Conservation (phyloP, 2,329 filamentous ascomycete species). For the Alternaria panax region DNA sequence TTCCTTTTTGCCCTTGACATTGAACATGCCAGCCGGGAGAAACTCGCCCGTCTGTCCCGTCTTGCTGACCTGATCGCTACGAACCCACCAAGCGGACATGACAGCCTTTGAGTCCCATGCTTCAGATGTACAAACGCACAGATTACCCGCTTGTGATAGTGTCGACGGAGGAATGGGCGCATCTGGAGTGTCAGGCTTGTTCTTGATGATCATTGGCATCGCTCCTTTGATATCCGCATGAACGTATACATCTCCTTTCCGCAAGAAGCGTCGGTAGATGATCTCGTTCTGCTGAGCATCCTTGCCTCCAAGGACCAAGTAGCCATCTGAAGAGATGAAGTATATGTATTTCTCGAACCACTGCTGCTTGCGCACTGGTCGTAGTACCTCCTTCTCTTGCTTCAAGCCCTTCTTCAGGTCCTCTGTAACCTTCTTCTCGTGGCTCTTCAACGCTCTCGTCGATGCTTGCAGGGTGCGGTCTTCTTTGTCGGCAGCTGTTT, state of each 20-base stretch:
- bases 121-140: slow-evolving; percentile 83
- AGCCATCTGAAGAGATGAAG: slow-evolving; percentile 95
- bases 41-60: slow-evolving; percentile 81
- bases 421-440: slow-evolving; percentile 84
- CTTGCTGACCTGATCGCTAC: slow-evolving; percentile 89
- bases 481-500: slow-evolving; percentile 82
- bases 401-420: slow-evolving; percentile 89
- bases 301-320: slow-evolving; percentile 86
- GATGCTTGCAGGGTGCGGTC: slow-evolving; percentile 86
- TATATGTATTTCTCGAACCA: slow-evolving; percentile 99
- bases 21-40: slow-evolving; percentile 78
- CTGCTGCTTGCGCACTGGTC: slow-evolving; percentile 80
- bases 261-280: slow-evolving; percentile 84
- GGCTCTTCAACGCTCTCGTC: slow-evolving; percentile 82
- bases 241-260: slow-evolving; percentile 89
- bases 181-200: slow-evolving; percentile 77
- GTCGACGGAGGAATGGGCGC: slow-evolving; percentile 92
- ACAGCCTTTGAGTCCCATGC: slow-evolving; percentile 97
- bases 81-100: slow-evolving; percentile 97
- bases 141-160: slow-evolving; percentile 84
- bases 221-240: slow-evolving; percentile 89
- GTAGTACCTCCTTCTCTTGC: slow-evolving; percentile 86
- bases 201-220: slow-evolving; percentile 87
- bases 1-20: slow-evolving; percentile 86
- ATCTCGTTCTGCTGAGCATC: slow-evolving; percentile 91